These are phyloP conservation scores for Elaeis guineensis DNA, from an alignment of 176 grass and related monocot genomes.

Conservation along the genomic window DNA sequence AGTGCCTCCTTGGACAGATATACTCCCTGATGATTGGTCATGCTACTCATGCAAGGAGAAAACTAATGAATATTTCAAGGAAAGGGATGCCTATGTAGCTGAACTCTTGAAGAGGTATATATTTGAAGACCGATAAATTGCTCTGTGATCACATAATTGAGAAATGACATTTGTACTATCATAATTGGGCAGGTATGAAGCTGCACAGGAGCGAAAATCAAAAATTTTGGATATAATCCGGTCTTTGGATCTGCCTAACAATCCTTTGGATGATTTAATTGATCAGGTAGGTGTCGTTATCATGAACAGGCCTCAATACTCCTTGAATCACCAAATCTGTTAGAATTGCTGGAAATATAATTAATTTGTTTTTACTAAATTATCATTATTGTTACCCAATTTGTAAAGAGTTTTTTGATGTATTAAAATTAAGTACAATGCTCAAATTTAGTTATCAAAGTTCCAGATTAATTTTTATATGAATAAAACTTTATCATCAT, in stretches of 20 bases:
- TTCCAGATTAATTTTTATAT: no score
- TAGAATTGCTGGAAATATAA: no score
- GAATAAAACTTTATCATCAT: no score
- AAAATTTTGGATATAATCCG: constrained; percentile 87
- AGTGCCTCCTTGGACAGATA: constrained; percentile 84
- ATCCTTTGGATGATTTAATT: constrained; percentile 96
- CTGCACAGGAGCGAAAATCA: constrained; percentile 49
- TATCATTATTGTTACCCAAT: no score
- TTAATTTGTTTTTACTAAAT: no score
- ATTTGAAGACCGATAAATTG: background rate
- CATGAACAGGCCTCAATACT: background rate
- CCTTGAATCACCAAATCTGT: no score
- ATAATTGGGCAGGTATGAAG: constrained; percentile 54
- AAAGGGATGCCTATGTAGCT: constrained; percentile 67
- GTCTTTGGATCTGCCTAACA: constrained; percentile 94
- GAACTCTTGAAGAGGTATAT: constrained; percentile 75
- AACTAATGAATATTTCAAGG: constrained; percentile 53
- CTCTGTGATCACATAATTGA: no score
- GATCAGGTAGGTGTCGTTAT: constrained; percentile 69
- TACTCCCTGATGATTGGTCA: constrained; percentile 81
- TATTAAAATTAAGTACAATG: no score
- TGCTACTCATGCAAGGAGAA: constrained; percentile 87
- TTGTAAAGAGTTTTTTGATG: no score
- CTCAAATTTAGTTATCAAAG: no score
- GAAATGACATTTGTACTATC: no score